Base-by-base conservation (phyloP, 805 yeast species). In the Wickerhamiella azymoides region DNA sequence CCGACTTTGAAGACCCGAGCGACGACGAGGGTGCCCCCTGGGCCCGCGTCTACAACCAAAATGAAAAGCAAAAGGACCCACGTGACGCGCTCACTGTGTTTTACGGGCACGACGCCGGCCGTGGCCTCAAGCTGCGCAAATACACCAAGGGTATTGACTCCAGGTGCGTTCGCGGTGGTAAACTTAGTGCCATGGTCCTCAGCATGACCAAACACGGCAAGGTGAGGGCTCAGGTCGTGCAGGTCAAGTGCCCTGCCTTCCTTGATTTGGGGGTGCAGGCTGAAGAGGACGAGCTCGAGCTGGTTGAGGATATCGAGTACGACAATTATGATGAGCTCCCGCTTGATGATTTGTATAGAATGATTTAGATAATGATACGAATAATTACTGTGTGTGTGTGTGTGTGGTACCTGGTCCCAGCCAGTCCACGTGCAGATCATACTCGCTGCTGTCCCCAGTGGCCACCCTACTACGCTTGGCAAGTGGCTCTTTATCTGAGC, bases 61-160 rank as follows among this genome's bases (percentile, higher is more conserved):
- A 66, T 48, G 76, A 71, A 52, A 50, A 57, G 24, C 47, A 56
- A 52, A 18, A 25, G 13, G 39, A 35, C 16, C 40, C 45, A 13
- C 58, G 50, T n/a, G 53, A 54, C 30, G 60, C 62, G 36, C 46
- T 32, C 39, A 62, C 57, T 46, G 85, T 84, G 3, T 76, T 75
- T 55, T 88, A 88, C 58, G 97, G 96, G 1, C 97, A 88, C 58
- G 93, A 84, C 58, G 93, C 96, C 3, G 68, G 76, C 46, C 66
- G 79, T 46, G 95, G 96, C 1, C 70, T 86, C 42, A 76, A 73
- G 46, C 51, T 79, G 42, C 72, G 72, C 52, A 71, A 73, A 50
- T 84, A 69, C 60, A 69, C 94, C 2, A 76, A 74, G 55, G 97
- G 96, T 0, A 64, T 88, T 35, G 97, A 89, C 57, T 67, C 83